Percentiles rank a stretch among this genome's conserved stretches.
Conservation (phyloP, 257 asterid genomes). For the Salvia hispanica region DNA sequence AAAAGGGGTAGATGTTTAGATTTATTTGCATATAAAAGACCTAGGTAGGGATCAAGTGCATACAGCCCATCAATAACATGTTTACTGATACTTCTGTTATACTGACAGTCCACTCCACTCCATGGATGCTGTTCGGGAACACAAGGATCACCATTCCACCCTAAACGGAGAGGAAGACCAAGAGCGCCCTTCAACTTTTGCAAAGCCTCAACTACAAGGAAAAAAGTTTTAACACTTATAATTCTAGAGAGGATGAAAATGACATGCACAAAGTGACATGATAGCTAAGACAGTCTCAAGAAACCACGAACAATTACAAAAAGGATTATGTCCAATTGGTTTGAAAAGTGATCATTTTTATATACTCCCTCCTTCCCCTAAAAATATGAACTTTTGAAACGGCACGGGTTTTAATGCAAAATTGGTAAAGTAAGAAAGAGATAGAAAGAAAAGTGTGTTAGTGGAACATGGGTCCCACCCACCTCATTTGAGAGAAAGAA, state of each 20-base stretch:
- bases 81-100: constrained; percentile 60
- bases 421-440: too few species aligned
- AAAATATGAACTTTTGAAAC: too few species aligned
- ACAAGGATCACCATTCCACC: constrained; percentile 99
- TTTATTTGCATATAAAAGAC: not conserved
- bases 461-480: too few species aligned
- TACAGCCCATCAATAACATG: constrained; percentile 97
- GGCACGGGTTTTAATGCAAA: too few species aligned
- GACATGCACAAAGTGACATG: constrained; percentile 3
- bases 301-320: constrained; percentile 14
- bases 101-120: constrained; percentile 93
- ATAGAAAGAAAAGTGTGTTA: too few species aligned
- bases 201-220: constrained; percentile 67
- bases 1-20: not conserved
- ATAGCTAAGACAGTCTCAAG: constrained; percentile 8
- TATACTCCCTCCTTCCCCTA: too few species aligned
- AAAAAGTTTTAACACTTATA: constrained; percentile 5
- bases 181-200: constrained; percentile 71
- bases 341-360: constrained; percentile 4
- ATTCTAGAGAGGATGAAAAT: constrained; percentile 11
- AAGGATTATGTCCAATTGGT: not conserved
- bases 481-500: too few species aligned
- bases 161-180: constrained; percentile 95
- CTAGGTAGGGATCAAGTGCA: constrained; percentile 44
- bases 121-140: constrained; percentile 98